Evolutionary conservation across 257 asterid genomes (phyloP), one percentile per base, ranked within the genome.

Genomic region (Solanum dulcamara): DNA sequence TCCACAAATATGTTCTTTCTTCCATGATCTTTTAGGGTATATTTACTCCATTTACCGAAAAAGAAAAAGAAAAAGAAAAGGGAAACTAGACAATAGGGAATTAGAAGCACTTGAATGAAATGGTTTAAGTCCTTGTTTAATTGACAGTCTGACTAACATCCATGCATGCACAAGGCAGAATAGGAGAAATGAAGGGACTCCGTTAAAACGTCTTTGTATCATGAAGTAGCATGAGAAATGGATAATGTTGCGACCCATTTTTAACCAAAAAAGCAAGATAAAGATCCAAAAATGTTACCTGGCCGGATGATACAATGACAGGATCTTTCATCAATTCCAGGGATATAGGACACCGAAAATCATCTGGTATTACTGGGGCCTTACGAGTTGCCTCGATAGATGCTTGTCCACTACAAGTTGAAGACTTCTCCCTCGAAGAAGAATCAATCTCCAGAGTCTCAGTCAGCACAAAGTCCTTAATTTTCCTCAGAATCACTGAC

Each of bases 261-360:
- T 55, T 35, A 35, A 40, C 68, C 48, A 85, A 81, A 75, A 83
- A 85, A 64, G 62, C 26, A 79, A 80, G 37, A 48, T 48, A 48
- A 79, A 86, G 55, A 74, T 30, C 46, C 33, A 38, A 89, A 60
- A 83, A 46, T 62, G 81, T 85, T 90, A 97, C 99, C 98, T 97
- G 98, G 53, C 99, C 98, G 0, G 99, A 95, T 53, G 99, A 95
- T 84, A 97, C 98, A 87, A 97, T 97, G 90, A 95, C 99, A 50
- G 99, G 99, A 89, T 97, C 99, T 87, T 85, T 89, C 98, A 97
- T 95, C 89, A 97, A 90, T 92, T 97, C 99, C 81, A 95, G 90
- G 57, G 99, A 97, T 87, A 95, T 93, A 70, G 99, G 98, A 81
- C 99, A 97, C 9, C 99, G 98, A 81, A 97, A 97, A 90, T 97